These are phyloP conservation scores for Trichoderma orchidacearum DNA, from an alignment of 495 filamentous ascomycete genomes.

Conservation along the genomic window DNA sequence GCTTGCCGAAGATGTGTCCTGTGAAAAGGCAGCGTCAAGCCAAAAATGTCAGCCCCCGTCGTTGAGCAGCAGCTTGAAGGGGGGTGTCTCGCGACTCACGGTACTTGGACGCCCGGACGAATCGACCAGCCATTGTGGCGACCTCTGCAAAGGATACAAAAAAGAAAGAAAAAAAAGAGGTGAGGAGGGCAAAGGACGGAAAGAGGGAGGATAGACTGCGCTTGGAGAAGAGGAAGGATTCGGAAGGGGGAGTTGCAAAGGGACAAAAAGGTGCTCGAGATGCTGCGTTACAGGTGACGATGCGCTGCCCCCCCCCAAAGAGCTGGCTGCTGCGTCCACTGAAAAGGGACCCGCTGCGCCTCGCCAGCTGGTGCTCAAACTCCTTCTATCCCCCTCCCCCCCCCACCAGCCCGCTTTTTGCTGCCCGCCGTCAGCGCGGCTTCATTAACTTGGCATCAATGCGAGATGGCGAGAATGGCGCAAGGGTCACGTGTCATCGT, in stretches of 20 bases:
- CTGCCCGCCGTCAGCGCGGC: neutral
- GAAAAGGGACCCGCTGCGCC: neutral
- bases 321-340: neutral
- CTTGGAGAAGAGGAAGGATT: neutral
- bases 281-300: neutral
- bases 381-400: too few species aligned
- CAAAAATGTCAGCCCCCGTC: conserved; percentile 3
- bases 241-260: neutral
- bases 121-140: conserved; percentile 75
- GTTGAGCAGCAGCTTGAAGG: conserved; percentile 6
- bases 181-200: neutral
- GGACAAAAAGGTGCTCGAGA: neutral
- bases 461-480: neutral
- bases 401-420: neutral
- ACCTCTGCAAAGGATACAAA: neutral
- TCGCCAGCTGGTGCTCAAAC: neutral
- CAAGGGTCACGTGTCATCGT: neutral
- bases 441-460: neutral
- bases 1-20: conserved; percentile 97
- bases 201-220: neutral
- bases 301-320: neutral
- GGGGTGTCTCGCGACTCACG: conserved; percentile 44
- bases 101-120: conserved; percentile 97
- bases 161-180: neutral
- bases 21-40: conserved; percentile 1